Percentiles rank a stretch among this genome's conserved stretches.
Conservation (phyloP, 202 grass and related monocot species). For the Panicum hallii region DNA sequence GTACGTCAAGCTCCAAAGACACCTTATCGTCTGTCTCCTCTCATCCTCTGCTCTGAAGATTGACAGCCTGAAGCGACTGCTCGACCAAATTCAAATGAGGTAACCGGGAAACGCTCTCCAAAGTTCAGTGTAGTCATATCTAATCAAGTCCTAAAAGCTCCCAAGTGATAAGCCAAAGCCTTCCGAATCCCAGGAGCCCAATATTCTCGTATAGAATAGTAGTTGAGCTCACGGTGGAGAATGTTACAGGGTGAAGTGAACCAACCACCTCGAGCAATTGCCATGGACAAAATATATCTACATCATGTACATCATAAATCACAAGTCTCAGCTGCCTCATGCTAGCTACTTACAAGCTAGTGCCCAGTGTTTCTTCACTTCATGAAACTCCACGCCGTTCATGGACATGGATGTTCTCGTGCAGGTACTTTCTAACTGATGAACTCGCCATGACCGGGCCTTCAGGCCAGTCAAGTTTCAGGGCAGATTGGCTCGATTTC, state of each 20-base stretch:
- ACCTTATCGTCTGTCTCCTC: background rate
- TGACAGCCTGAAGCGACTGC: background rate
- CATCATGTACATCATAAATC: conserved; percentile 59
- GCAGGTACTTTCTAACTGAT: background rate
- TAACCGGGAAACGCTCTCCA: background rate
- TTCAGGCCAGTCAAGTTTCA: conserved; percentile 30
- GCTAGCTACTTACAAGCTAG: conserved; percentile 39
- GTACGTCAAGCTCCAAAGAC: too few relatives aligned
- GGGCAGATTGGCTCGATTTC: conserved; percentile 61
- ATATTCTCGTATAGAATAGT: conserved; percentile 38
- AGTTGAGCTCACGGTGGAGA: conserved; percentile 45
- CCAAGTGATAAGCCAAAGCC: background rate
- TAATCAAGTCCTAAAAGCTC: background rate
- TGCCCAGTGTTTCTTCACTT: conserved; percentile 6
- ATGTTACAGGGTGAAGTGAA: conserved; percentile 53
- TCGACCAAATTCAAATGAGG: background rate
- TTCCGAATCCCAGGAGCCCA: conserved; percentile 13
- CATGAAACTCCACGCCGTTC: background rate
- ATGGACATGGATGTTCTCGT: background rate
- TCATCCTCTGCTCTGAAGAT: background rate
- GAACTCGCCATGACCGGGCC: background rate
- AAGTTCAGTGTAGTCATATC: background rate
- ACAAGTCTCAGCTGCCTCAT: conserved; percentile 49
- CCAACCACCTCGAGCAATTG: conserved; percentile 45
- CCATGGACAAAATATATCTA: conserved; percentile 65